Base-by-base conservation (phyloP, 768 basidiomycete genomes). In the Chalciporus pseudorubinellus region DNA sequence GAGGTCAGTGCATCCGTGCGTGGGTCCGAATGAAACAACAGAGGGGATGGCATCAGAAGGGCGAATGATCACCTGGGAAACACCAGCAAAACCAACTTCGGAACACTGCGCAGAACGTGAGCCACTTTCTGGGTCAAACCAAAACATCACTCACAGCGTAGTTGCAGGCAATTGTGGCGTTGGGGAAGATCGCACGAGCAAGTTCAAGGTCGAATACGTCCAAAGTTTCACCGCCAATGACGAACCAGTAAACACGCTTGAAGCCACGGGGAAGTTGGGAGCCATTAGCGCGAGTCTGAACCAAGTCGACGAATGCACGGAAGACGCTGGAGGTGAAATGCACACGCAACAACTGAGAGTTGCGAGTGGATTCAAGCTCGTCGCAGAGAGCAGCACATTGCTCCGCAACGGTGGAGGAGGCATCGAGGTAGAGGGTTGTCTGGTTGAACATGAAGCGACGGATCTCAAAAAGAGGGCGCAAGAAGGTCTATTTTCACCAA, bases 371-470 rank as follows among this genome's bases (percentile, higher is more conserved):
- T 45, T 65, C 63, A 8, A 67, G 61, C 19, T 67, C 65, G 18
- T 64, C 50, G 46, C 52, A 63, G 26, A 67, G 40, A 11, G 60
- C 54, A 21, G 28, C 16, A 33, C 65, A 67, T 48, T 67, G 65
- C 36, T 59, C 63, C 18, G 66, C 51, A 24, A 67, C 66, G 3
- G 66, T 65, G 21, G 44, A 51, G 14, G 63, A 63, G 3, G 63
- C 48, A 31, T 67, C 64, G n/a, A 68, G 61, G 38, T 67, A 67
- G 22, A 67, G 22, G 3, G 64, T 67, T 4, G 66, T 67, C 11
- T 63, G 64, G 44, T 68, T 67, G 55, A 68, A 67, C 65, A 67
- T 67, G 50, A 67, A 67, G 7, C 63, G 65, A 39, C 65, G 61
- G 18, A 65, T 66, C 48, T 67, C 65, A 29, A 67, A 67, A 14